A percentile compares a stretch with the other conserved stretches of the same genome.
Evolutionary conservation across 2,329 filamentous ascomycete genomes (phyloP).

Genomic region (Trichoderma sp.): DNA sequence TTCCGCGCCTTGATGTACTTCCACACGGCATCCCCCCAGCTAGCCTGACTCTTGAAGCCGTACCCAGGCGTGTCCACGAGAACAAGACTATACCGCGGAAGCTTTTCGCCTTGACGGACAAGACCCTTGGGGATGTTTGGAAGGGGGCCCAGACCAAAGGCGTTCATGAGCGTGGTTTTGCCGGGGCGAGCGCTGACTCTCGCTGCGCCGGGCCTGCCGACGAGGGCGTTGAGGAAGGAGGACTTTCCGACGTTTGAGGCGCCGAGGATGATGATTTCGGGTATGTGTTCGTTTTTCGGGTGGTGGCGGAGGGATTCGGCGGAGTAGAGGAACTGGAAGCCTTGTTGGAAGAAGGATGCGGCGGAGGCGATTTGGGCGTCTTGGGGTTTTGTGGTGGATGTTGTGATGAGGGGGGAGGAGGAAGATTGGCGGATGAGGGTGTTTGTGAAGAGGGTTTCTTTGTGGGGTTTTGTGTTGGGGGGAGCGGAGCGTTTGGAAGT

Average conservation of each 20-base stretch:
- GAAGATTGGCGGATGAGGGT: constrained; percentile 21
- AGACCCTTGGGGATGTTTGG: constrained; percentile 30
- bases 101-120: constrained; percentile 36
- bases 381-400: constrained; percentile 22
- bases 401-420: constrained; percentile 16
- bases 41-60: constrained; percentile 44
- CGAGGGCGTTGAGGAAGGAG: constrained; percentile 79
- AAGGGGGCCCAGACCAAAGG: constrained; percentile 52
- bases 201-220: constrained; percentile 49
- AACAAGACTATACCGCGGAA: constrained; percentile 47
- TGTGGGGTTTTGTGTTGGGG: constrained; percentile 17
- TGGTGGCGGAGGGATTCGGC: constrained; percentile 49
- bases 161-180: constrained; percentile 55
- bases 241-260: constrained; percentile 91
- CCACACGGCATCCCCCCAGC: constrained; percentile 53
- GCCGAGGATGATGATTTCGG: constrained; percentile 73
- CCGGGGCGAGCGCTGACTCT: constrained; percentile 52
- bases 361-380: constrained; percentile 30
- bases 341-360: constrained; percentile 34
- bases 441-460: constrained; percentile 22
- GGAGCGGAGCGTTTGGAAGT: constrained; percentile 16
- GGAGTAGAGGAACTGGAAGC: constrained; percentile 48
- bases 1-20: constrained; percentile 49
- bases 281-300: constrained; percentile 49
- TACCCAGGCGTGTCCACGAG: constrained; percentile 54